These are phyloP conservation scores for Aspergillus tanneri DNA, from an alignment of 2,329 filamentous ascomycete genomes.

Conservation along the genomic window DNA sequence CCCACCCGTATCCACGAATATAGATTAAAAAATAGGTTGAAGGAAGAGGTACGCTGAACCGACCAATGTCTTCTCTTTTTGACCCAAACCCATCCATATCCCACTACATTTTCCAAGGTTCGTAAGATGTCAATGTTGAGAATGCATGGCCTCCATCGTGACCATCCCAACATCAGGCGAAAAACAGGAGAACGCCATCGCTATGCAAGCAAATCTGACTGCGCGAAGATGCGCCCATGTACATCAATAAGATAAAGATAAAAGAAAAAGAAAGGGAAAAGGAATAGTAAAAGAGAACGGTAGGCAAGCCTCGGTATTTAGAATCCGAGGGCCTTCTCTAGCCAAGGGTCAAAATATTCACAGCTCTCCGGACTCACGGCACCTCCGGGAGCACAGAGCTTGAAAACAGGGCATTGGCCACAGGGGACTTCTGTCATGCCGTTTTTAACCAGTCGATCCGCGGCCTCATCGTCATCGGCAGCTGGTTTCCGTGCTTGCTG, in stretches of 20 bases:
- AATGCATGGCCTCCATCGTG: constrained; percentile 8
- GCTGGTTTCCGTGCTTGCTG: constrained; percentile 35
- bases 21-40: not conserved
- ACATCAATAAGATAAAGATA: constrained; percentile 8
- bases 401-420: constrained; percentile 87
- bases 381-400: constrained; percentile 85
- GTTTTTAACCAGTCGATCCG: constrained; percentile 57
- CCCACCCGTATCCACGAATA: not conserved
- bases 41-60: not conserved
- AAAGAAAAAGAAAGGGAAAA: constrained; percentile 9
- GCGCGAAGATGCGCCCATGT: constrained; percentile 14
- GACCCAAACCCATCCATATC: constrained; percentile 1
- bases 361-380: constrained; percentile 88
- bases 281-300: not conserved
- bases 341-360: constrained; percentile 86
- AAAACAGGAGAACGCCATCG: constrained; percentile 35
- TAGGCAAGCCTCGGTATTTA: constrained; percentile 17
- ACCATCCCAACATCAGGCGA: constrained; percentile 16
- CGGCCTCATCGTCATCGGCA: constrained; percentile 28
- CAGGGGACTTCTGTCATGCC: constrained; percentile 87
- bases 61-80: constrained; percentile 1
- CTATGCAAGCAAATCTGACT: constrained; percentile 35
- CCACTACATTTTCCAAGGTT: constrained; percentile 1
- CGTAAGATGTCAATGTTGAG: constrained; percentile 12
- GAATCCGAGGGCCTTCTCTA: constrained; percentile 49